Percentiles rank a stretch among this genome's conserved stretches.
Evolutionary conservation across 768 basidiomycete species (phyloP).

Genomic region (Brasilioporus rufonigricans): DNA sequence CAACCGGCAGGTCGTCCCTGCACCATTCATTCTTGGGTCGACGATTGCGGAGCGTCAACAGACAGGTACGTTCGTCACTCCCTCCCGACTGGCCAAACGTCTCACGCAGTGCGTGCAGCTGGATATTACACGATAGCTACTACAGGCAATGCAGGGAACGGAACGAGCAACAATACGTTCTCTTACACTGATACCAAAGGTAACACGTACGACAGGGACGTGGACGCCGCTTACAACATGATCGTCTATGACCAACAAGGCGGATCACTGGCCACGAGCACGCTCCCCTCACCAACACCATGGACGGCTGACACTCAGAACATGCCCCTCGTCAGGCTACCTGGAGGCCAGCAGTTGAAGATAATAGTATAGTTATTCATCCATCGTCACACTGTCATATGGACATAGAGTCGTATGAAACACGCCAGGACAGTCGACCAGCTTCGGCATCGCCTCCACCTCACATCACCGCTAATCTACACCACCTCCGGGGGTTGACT

Average conservation of each 20-base stretch:
- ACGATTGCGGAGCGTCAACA: slow-evolving; percentile 59
- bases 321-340: slow-evolving; percentile 32
- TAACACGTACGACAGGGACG: slow-evolving; percentile 61
- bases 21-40: slow-evolving; percentile 56
- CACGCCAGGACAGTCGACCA: neutral
- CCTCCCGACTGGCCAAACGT: neutral
- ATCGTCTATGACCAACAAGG: slow-evolving; percentile 59
- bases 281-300: slow-evolving; percentile 6
- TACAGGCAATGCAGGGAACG: slow-evolving; percentile 58
- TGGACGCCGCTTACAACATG: slow-evolving; percentile 58
- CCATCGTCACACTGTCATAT: slow-evolving; percentile 1
- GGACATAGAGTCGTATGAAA: slow-evolving; percentile 1
- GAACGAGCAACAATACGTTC: slow-evolving; percentile 69
- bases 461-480: slow-evolving; percentile 13
- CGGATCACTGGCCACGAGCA: slow-evolving; percentile 43
- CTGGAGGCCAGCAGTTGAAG: slow-evolving; percentile 28
- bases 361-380: neutral
- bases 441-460: neutral
- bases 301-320: neutral
- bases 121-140: slow-evolving; percentile 48
- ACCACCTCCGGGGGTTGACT: slow-evolving; percentile 11
- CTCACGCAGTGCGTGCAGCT: slow-evolving; percentile 30
- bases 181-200: slow-evolving; percentile 54
- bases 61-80: slow-evolving; percentile 41
- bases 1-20: slow-evolving; percentile 53